Conservation (phyloP, 2,329 filamentous ascomycete genomes). For the Chrysosporium keratinophilum region DNA sequence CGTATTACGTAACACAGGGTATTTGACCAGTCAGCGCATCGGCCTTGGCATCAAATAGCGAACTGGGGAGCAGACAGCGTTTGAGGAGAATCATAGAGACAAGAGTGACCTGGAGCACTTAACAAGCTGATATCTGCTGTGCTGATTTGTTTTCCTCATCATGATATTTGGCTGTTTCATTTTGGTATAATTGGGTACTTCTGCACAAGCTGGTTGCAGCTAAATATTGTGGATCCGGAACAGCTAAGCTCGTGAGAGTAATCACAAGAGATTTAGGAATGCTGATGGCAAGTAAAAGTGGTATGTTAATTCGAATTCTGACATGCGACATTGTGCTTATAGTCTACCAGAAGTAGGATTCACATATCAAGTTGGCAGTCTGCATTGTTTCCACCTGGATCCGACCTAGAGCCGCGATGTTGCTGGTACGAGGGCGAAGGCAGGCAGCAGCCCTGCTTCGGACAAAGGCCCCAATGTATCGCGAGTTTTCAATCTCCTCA, state of each 20-base stretch:
- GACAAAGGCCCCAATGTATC: conserved; percentile 10
- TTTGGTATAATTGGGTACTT: background rate
- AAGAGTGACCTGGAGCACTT: no score
- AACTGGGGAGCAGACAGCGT: background rate
- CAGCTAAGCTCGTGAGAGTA: no score
- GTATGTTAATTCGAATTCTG: background rate
- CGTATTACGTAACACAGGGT: background rate
- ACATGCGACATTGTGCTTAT: background rate
- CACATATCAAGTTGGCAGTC: background rate
- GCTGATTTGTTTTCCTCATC: no score
- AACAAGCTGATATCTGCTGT: no score
- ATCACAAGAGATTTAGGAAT: background rate
- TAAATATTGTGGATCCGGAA: no score
- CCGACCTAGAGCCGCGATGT: background rate
- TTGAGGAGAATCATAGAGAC: background rate
- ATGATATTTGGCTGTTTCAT: background rate
- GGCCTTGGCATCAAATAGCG: background rate
- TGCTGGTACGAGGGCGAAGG: background rate
- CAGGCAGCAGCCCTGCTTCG: background rate
- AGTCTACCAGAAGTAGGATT: background rate
- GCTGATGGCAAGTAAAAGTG: background rate
- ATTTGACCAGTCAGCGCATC: background rate
- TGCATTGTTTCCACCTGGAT: background rate
- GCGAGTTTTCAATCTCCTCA: conserved; percentile 37
- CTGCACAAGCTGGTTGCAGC: no score